Evolutionary conservation across 78 protist genomes (phyloP).

Genomic region (Salpingoeca rosetta): DNA sequence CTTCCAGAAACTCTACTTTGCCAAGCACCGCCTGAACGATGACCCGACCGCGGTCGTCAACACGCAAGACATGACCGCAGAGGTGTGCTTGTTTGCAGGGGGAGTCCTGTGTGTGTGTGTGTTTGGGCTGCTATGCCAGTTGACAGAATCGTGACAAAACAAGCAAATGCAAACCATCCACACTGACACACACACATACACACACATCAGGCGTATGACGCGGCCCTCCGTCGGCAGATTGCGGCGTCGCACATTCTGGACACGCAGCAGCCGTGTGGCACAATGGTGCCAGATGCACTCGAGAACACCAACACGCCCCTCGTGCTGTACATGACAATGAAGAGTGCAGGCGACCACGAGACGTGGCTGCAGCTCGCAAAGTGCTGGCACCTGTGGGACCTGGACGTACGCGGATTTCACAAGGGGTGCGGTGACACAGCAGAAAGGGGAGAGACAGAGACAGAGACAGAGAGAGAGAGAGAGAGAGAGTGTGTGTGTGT

Average conservation of each 20-base stretch:
- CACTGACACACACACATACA: too few relatives aligned
- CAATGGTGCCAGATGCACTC: not conserved
- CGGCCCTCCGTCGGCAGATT: not conserved
- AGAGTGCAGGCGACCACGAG: not conserved
- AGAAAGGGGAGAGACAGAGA: not conserved
- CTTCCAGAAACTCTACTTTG: conserved; percentile 29
- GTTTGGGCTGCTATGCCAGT: not conserved
- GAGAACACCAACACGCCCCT: not conserved
- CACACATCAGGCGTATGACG: not conserved
- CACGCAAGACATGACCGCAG: not conserved
- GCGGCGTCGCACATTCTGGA: not conserved
- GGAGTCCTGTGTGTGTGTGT: too few relatives aligned
- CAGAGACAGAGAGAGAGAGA: not conserved
- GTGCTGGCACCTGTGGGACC: conserved; percentile 11
- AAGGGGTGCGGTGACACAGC: not conserved
- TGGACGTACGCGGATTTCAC: conserved; percentile 17
- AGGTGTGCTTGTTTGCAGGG: too few relatives aligned
- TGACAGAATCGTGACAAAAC: too few relatives aligned
- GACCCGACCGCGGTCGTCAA: not conserved
- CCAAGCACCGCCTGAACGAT: conserved; percentile 28
- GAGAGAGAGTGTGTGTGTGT: not conserved
- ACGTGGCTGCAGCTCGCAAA: not conserved
- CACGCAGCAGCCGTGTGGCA: not conserved
- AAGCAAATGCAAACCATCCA: too few relatives aligned
- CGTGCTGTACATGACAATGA: not conserved